A percentile compares a stretch with the other conserved stretches of the same genome.
Evolutionary conservation across 371 early-diverging fungal genomes (phyloP).

Genomic region (Apophysomyces sp.): DNA sequence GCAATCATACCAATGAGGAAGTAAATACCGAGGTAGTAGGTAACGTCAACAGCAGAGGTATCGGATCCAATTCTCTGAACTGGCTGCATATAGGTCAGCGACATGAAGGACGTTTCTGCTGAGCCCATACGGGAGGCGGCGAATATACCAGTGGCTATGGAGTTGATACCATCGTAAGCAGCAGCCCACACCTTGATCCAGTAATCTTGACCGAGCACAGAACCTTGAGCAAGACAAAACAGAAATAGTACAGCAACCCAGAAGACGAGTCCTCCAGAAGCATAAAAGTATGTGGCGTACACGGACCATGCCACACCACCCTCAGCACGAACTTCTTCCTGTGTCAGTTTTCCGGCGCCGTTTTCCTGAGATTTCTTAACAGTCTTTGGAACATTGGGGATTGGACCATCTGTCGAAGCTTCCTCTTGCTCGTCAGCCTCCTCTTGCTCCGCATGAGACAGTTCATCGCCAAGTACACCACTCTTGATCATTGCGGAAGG

Average conservation of each 20-base stretch:
- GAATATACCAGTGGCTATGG: slow-evolving; percentile 23
- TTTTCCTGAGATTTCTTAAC: slow-evolving; percentile 24
- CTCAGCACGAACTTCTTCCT: slow-evolving; percentile 54
- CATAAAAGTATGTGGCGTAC: slow-evolving; percentile 52
- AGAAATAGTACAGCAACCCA: slow-evolving; percentile 37
- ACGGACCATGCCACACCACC: slow-evolving; percentile 52
- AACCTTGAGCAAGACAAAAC: slow-evolving; percentile 32
- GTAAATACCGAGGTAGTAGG: slow-evolving; percentile 38
- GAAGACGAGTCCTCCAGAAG: slow-evolving; percentile 52
- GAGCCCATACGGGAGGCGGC: background rate
- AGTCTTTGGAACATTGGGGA: slow-evolving; percentile 14
- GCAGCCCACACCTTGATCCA: slow-evolving; percentile 11
- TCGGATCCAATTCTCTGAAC: slow-evolving; percentile 21
- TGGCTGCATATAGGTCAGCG: background rate
- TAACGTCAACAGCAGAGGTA: slow-evolving; percentile 9
- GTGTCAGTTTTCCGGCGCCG: slow-evolving; percentile 41
- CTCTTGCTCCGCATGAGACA: slow-evolving; percentile 15
- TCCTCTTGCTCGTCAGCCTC: slow-evolving; percentile 15
- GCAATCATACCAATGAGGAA: slow-evolving; percentile 24
- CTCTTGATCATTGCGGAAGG: slow-evolving; percentile 41
- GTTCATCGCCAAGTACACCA: slow-evolving; percentile 46
- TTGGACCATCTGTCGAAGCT: slow-evolving; percentile 31
- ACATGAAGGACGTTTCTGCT: background rate
- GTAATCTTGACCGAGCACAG: slow-evolving; percentile 12
- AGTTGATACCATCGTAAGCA: background rate